Evolutionary conservation across 2,329 filamentous ascomycete species (phyloP).

Genomic region (Phaeosphaeriaceae sp.): DNA sequence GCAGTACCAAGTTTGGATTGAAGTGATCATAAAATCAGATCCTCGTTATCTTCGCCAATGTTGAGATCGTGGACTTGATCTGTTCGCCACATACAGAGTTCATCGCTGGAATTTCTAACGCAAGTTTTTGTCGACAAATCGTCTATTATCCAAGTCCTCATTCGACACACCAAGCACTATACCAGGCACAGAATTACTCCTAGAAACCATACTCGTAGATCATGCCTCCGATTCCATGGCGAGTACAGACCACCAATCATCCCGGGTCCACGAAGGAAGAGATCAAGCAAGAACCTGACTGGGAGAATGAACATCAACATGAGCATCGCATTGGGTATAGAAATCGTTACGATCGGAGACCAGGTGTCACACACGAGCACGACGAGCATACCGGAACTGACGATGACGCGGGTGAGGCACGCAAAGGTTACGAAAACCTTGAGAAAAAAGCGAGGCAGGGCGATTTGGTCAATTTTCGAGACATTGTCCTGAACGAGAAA

Average conservation of each 20-base stretch:
- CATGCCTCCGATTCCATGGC: constrained; percentile 41
- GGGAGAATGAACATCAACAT: constrained; percentile 42
- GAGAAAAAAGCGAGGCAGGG: constrained; percentile 31
- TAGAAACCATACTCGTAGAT: not conserved
- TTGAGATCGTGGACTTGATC: too few species aligned
- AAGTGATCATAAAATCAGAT: not conserved
- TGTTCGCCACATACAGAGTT: too few species aligned
- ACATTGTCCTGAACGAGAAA: constrained; percentile 37
- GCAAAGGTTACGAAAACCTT: constrained; percentile 33
- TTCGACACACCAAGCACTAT: too few species aligned
- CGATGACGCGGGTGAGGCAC: constrained; percentile 32
- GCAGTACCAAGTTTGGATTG: not conserved
- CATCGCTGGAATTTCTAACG: too few species aligned
- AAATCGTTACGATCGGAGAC: constrained; percentile 45
- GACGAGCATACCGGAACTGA: constrained; percentile 34
- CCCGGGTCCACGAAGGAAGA: constrained; percentile 50
- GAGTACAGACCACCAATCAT: constrained; percentile 39
- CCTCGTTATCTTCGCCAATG: not conserved
- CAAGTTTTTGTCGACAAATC: too few species aligned
- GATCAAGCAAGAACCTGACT: constrained; percentile 54
- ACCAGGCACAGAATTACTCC: not conserved
- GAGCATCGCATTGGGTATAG: constrained; percentile 52
- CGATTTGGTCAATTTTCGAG: constrained; percentile 49
- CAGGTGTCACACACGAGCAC: constrained; percentile 48
- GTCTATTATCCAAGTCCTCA: too few species aligned